Evolutionary conservation across 305 asterid species (phyloP), one percentile per base, ranked within the genome.

Genomic region (Fraxinus velutina): DNA sequence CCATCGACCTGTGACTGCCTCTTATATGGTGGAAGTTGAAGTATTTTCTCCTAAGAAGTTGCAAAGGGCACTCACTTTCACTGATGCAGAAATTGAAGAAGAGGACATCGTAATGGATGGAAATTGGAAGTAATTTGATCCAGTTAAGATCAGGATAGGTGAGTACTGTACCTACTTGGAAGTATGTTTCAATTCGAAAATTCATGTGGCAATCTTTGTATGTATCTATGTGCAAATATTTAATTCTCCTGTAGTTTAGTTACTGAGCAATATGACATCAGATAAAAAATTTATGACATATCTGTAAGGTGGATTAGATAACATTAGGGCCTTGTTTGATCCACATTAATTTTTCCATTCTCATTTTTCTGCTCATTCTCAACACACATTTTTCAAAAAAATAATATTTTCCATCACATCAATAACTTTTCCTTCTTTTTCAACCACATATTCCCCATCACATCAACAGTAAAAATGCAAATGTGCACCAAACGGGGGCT

Each of bases 1-100:
- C 81, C 99, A 95, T 87, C 92, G 97, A 55, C 98, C 99, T 1
- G 97, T 95, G 84, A 84, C 92, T 62, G 97, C 99, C 62, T 81
- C 89, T 52, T 93, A 90, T 80, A 81, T 87, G 87, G 95, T 91
- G 66, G 98, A 93, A 82, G 92, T 94, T 15, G 99, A 95, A 89
- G 97, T 89, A 76, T 93, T 93, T 83, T 92, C 93, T 83, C 89
- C 92, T 0, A 90, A 87, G 86, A 95, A 88, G 90, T 83, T 95
- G 90, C 99, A 93, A 62, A 87, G 90, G 57, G 98, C 97, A 47
- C 96, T 95, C 85, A 90, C 97, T 55, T 90, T 93, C 82, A 95
- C 98, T 7, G 89, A 91, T 83, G 98, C 98, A 37, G 98, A 95
- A 84, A 86, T 93, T 9, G 92, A 93, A 74, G 88, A 90, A 77